These are phyloP conservation scores for Fraxinus anomala DNA, from an alignment of 257 asterid genomes.

Conservation along the genomic window DNA sequence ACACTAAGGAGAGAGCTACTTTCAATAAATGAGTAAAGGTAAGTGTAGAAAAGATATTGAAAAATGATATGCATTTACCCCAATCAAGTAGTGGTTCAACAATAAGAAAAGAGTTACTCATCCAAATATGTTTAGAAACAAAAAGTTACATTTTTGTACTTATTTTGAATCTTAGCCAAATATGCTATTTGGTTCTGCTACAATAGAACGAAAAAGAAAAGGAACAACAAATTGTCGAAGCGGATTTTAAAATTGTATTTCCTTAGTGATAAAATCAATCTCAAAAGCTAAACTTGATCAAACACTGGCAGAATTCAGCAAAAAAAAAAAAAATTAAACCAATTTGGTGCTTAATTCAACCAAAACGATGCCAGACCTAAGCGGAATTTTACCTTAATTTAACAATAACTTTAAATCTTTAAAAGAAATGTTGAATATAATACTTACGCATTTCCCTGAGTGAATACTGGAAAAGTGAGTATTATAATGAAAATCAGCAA, in stretches of 20 bases:
- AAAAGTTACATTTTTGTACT: not conserved
- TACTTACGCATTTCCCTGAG: slow-evolving; percentile 43
- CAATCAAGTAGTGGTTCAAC: not conserved
- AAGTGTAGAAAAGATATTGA: too few species aligned
- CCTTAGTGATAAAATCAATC: not conserved
- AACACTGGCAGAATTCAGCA: slow-evolving; percentile 7
- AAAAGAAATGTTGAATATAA: too few species aligned
- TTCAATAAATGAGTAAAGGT: not conserved
- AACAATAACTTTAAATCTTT: not conserved
- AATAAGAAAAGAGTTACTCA: too few species aligned
- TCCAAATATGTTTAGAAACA: not conserved
- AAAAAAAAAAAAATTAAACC: not conserved
- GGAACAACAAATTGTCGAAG: not conserved
- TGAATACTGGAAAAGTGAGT: slow-evolving; percentile 14
- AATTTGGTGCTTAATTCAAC: slow-evolving; percentile 3
- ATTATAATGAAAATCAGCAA: slow-evolving; percentile 20
- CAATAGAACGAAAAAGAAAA: not conserved
- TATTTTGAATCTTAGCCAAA: not conserved
- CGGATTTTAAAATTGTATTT: too few species aligned
- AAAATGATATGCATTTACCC: not conserved
- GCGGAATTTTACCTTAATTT: not conserved
- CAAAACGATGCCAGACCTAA: not conserved
- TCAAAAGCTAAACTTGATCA: too few species aligned
- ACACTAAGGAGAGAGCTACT: not conserved
- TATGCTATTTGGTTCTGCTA: not conserved